Evolutionary conservation across 345 rosid species (phyloP).

Genomic region (Mangifera indica): DNA sequence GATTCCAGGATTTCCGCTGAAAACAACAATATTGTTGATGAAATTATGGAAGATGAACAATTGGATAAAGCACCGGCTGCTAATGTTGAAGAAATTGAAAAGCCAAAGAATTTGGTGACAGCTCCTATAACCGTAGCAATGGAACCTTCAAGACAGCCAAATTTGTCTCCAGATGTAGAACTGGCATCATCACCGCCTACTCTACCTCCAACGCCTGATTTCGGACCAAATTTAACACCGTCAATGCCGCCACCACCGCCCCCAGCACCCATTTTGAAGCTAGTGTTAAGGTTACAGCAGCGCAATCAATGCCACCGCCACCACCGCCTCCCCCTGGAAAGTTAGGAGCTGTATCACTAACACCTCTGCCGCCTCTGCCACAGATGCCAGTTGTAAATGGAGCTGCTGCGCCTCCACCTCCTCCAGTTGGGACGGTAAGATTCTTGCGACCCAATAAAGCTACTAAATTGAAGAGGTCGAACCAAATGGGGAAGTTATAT

Average conservation of each 20-base stretch:
- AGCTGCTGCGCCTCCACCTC: conserved; percentile 48
- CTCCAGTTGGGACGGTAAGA: conserved; percentile 59
- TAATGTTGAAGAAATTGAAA: conserved; percentile 12
- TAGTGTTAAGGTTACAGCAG: conserved; percentile 12
- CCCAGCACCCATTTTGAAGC: conserved; percentile 25
- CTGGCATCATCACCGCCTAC: neutral
- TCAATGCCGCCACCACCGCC: conserved; percentile 16
- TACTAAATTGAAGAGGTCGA: conserved; percentile 80
- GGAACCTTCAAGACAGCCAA: neutral
- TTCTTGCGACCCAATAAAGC: conserved; percentile 71
- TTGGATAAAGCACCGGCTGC: conserved; percentile 12
- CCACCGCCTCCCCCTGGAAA: conserved; percentile 27
- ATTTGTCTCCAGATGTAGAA: conserved; percentile 18
- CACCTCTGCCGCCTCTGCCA: neutral
- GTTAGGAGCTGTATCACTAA: neutral
- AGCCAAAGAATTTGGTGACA: neutral
- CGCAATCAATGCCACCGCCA: conserved; percentile 24
- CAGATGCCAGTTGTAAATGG: conserved; percentile 33
- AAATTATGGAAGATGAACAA: conserved; percentile 23
- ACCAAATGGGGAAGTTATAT: conserved; percentile 67
- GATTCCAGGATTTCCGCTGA: conserved; percentile 19
- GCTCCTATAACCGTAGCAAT: neutral
- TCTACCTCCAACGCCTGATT: neutral
- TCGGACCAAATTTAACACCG: neutral
- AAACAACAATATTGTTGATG: conserved; percentile 25